These are phyloP conservation scores for Ophiostoma novo-ulmi DNA, from an alignment of 2,329 filamentous ascomycete species.

Conservation along the genomic window DNA sequence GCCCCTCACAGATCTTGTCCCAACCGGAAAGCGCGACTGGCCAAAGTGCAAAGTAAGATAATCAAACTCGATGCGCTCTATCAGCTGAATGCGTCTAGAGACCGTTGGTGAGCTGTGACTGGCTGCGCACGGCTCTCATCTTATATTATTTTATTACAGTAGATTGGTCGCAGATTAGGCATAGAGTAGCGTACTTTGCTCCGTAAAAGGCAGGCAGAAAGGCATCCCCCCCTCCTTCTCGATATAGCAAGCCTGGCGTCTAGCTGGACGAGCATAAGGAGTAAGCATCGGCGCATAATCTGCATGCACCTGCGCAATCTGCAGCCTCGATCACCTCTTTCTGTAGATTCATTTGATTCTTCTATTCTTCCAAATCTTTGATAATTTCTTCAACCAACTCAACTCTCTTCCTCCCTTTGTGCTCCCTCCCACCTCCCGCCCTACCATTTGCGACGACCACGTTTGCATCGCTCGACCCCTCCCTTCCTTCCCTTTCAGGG, in stretches of 20 bases:
- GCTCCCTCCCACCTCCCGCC: not conserved
- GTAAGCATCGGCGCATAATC: not conserved
- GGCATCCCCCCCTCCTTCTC: not conserved
- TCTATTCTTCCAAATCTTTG: not conserved
- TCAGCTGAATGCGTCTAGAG: not conserved
- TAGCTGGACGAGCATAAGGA: not conserved
- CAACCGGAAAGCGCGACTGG: not conserved
- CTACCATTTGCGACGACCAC: not conserved
- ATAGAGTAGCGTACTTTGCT: not conserved
- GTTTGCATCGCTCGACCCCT: conserved; percentile 6
- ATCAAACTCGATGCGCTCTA: conserved; percentile 2
- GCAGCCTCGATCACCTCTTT: not conserved
- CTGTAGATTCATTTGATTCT: not conserved
- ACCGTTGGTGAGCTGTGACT: not conserved
- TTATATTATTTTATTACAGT: not conserved
- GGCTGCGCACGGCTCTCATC: not conserved
- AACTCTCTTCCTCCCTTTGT: not conserved
- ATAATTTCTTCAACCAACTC: not conserved
- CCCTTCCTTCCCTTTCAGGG: conserved; percentile 10
- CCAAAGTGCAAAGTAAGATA: not conserved
- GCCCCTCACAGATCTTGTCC: not conserved
- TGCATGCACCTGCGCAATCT: conserved; percentile 4
- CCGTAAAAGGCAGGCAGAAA: too few species aligned
- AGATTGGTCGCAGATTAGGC: not conserved
- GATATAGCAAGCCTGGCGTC: not conserved